A percentile compares a stretch with the other conserved stretches of the same genome.
Evolutionary conservation across 139 green algal genomes (phyloP).

Genomic region (Haematococcus lacustris): DNA sequence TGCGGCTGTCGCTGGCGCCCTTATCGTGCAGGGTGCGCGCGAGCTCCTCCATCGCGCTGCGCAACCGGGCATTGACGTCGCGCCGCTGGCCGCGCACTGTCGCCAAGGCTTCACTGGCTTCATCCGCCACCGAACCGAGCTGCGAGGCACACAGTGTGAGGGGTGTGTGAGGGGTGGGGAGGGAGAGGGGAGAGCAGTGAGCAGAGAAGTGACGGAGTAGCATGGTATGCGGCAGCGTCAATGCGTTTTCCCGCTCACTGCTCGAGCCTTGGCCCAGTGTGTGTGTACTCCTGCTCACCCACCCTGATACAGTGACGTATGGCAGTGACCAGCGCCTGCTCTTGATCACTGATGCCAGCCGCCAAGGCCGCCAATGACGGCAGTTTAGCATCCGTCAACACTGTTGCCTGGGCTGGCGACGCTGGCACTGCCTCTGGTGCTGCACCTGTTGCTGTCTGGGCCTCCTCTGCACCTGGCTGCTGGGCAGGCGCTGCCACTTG

Average conservation of each 20-base stretch:
- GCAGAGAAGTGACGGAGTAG: background rate
- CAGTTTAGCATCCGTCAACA: slow-evolving; percentile 7
- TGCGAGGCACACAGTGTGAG: slow-evolving; percentile 10
- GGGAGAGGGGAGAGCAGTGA: background rate
- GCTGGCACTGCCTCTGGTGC: too few relatives aligned
- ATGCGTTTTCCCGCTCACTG: background rate
- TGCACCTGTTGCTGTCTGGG: slow-evolving; percentile 4
- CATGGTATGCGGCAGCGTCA: background rate
- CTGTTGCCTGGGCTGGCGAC: too few relatives aligned
- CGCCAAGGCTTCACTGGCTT: slow-evolving; percentile 40
- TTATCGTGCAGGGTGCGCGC: slow-evolving; percentile 29
- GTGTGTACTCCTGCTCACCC: background rate
- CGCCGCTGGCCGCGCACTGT: slow-evolving; percentile 27
- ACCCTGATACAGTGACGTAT: slow-evolving; percentile 41
- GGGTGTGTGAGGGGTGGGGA: background rate
- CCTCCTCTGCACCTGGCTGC: background rate
- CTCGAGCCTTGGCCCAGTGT: background rate
- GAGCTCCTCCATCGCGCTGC: slow-evolving; percentile 34
- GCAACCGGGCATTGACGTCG: slow-evolving; percentile 38
- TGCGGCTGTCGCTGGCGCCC: slow-evolving; percentile 44
- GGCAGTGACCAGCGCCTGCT: slow-evolving; percentile 28
- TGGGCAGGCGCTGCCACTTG: background rate
- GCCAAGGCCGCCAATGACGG: slow-evolving; percentile 37
- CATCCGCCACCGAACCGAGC: slow-evolving; percentile 31
- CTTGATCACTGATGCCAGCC: slow-evolving; percentile 21